Evolutionary conservation across 1,284 basidiomycete genomes (phyloP).

Genomic region (Ustilago loliicola): DNA sequence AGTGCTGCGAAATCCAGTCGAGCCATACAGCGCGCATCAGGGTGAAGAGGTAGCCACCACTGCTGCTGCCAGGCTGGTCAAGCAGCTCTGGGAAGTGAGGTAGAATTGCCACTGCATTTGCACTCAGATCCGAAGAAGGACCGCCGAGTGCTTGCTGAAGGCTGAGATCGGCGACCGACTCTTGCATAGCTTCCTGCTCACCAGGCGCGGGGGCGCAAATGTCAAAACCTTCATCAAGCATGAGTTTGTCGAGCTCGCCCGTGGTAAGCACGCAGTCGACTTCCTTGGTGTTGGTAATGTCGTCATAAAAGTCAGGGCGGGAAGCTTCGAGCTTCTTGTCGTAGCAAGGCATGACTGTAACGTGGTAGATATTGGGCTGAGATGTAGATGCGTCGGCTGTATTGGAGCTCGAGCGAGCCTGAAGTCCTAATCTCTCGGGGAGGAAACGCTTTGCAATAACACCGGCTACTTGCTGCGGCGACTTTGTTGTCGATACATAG

Average conservation of each 20-base stretch:
- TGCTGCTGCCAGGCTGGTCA: slow-evolving; percentile 84
- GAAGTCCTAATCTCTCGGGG: slow-evolving; percentile 57
- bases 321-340: slow-evolving; percentile 99
- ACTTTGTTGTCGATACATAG: slow-evolving; percentile 88
- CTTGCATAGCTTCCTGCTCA: slow-evolving; percentile 25
- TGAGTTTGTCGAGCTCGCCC: slow-evolving; percentile 89
- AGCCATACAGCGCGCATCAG: slow-evolving; percentile 60
- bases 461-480: slow-evolving; percentile 94
- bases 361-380: slow-evolving; percentile 78
- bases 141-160: slow-evolving; percentile 29
- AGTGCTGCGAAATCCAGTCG: slow-evolving; percentile 45
- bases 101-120: slow-evolving; percentile 12
- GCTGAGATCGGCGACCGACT: slow-evolving; percentile 20
- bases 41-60: slow-evolving; percentile 90
- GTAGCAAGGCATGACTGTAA: slow-evolving; percentile 98
- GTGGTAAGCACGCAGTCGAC: slow-evolving; percentile 98
- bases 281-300: slow-evolving; percentile 76
- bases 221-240: slow-evolving; percentile 86
- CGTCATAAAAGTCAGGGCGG: slow-evolving; percentile 72
- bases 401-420: not conserved
- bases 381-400: not conserved
- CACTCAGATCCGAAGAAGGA: not conserved
- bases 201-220: slow-evolving; percentile 75
- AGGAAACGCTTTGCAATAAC: slow-evolving; percentile 91
- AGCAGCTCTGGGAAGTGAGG: slow-evolving; percentile 79